phyloP scores from a whole-genome alignment of 352 stramenopile genomes.

The Globisporangium irregulare region DNA sequence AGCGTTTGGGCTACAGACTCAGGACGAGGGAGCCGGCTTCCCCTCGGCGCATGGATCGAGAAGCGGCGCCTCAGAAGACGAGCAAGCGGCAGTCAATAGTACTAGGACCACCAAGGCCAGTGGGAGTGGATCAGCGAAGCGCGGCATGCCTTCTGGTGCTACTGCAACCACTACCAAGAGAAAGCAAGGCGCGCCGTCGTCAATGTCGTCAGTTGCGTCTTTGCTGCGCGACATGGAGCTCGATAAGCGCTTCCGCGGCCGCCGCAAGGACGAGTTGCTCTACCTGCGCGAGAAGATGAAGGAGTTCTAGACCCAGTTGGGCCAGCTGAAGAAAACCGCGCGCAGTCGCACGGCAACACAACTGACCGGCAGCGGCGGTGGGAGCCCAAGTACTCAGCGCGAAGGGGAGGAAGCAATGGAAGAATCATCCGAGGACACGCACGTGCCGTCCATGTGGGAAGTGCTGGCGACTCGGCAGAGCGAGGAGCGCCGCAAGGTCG shows the following conservation, averaged over 20 bases:
- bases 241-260: conserved; percentile 4
- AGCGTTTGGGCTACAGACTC: not conserved
- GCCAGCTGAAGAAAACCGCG: not conserved
- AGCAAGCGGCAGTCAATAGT: not conserved
- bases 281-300: conserved; percentile 6
- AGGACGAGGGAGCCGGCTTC: not conserved
- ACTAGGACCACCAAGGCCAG: not conserved
- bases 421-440: not conserved
- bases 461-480: conserved; percentile 10
- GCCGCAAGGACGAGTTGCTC: conserved; percentile 13
- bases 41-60: not conserved
- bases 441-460: not conserved
- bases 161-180: not conserved
- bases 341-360: not conserved
- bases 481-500: conserved; percentile 4
- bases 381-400: too few species aligned
- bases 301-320: not conserved
- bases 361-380: not conserved
- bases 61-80: not conserved
- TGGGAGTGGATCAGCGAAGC: not conserved
- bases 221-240: not conserved
- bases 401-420: not conserved
- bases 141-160: not conserved
- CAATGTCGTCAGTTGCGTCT: not conserved
- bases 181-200: not conserved